Conservation (phyloP, 495 filamentous ascomycete genomes). For the Aspergillus indologenus region DNA sequence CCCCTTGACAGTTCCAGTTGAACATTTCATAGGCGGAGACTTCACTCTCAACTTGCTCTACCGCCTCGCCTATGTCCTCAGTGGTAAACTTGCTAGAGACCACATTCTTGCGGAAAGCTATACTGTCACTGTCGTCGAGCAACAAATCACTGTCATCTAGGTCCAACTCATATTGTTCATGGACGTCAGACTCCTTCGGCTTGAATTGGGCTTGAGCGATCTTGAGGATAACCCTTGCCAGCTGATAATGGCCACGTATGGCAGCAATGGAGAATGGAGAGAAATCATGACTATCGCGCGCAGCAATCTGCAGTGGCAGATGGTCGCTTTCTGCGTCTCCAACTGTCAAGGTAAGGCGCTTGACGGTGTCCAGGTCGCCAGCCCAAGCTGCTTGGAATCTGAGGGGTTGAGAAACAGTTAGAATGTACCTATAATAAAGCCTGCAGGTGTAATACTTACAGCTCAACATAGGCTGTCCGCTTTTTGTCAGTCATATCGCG, state of each 20-base stretch:
- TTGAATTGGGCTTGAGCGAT: conserved; percentile 66
- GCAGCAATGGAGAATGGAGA: conserved; percentile 65
- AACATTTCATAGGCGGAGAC: conserved; percentile 49
- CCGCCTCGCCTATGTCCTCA: conserved; percentile 64
- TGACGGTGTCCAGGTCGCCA: conserved; percentile 57
- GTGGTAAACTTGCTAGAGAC: conserved; percentile 64
- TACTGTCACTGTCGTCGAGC: conserved; percentile 43
- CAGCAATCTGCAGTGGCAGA: conserved; percentile 59
- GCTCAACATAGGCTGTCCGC: conserved; percentile 52
- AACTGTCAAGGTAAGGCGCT: conserved; percentile 43
- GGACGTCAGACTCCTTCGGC: conserved; percentile 32
- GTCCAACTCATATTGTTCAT: conserved; percentile 20
- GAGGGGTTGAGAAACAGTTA: conserved; percentile 16
- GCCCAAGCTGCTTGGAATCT: conserved; percentile 68
- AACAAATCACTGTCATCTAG: neutral
- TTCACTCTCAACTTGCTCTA: conserved; percentile 58
- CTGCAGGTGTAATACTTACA: conserved; percentile 33
- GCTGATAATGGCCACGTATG: conserved; percentile 55
- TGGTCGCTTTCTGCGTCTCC: conserved; percentile 41
- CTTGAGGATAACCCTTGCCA: conserved; percentile 61
- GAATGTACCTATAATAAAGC: conserved; percentile 2
- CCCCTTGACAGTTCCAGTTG: conserved; percentile 23
- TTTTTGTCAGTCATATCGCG: conserved; percentile 50
- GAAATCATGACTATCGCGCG: conserved; percentile 41
- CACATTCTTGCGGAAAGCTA: conserved; percentile 40